Evolutionary conservation across 2,329 filamentous ascomycete species (phyloP), one percentile per base, ranked within the genome.

Genomic region (Amauroascus niger): DNA sequence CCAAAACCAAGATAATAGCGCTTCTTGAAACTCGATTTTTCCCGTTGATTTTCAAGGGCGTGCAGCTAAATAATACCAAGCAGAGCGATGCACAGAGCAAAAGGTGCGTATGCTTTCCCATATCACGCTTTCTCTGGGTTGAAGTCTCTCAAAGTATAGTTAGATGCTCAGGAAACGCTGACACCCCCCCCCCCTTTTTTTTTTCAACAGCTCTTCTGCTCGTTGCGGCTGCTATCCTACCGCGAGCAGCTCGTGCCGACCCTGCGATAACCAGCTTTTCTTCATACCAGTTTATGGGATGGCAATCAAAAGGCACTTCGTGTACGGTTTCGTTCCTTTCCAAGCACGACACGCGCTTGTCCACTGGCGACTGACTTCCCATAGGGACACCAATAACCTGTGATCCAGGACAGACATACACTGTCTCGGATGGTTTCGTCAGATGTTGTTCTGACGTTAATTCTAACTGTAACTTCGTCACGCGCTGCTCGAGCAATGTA

Each of bases 321-420:
- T 51, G 49, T 51, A 51, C 13, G 37, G 35, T 14, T 7, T 33
- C 33, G n/a, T 35, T 4, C 4, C 7, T 35, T 7, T 16, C 35
- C 32, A 35, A 14, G 32, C 32, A 35, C 32, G 3, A 14, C 5
- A 13, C 13, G 32, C 7, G 28, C 30, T 39, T 2, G 13, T 18
- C 30, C 7, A 4, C 4, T 28, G 8, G n/a, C n/a, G 26, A 2
- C 18, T 30, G 41, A 16, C 43, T 45, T 28, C 24, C 16, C 22
- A 16, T 50, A 51, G 49, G 49, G 49, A 44, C 44, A 9, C 37
- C 49, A 33, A 51, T 51, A 51, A 51, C 39, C 18, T 51, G 49
- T 26, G 49, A 51, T 35, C 49, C 49, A 16, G 39, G 39, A 41
- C 39, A 44, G 2, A 51, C 49, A 33, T 51, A 44, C 14, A 51